These are phyloP conservation scores for Ulmus americana DNA, from an alignment of 331 rosid species.

Conservation along the genomic window DNA sequence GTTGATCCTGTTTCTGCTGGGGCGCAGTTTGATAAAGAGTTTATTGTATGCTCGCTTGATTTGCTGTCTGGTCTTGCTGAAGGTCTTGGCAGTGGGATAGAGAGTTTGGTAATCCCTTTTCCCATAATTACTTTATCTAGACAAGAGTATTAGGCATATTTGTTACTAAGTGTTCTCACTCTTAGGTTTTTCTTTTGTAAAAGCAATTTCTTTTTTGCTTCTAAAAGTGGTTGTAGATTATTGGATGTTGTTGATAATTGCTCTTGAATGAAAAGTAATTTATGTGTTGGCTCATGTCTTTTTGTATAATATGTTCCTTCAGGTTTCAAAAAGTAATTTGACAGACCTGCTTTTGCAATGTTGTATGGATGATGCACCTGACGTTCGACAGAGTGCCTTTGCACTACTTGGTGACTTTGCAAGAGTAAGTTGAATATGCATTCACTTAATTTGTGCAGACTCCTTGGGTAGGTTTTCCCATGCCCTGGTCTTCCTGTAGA, in stretches of 20 bases:
- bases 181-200: constrained; percentile 16
- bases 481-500: neutral
- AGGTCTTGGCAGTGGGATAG: constrained; percentile 98
- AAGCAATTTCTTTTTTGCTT: neutral
- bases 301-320: constrained; percentile 13
- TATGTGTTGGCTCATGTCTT: constrained; percentile 22
- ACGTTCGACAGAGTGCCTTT: constrained; percentile 93
- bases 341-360: constrained; percentile 77
- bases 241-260: too few species aligned
- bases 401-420: constrained; percentile 98
- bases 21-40: constrained; percentile 85
- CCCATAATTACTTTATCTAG: constrained; percentile 20
- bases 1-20: constrained; percentile 70
- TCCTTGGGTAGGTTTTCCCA: neutral
- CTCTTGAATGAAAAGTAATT: neutral
- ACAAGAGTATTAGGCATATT: constrained; percentile 11
- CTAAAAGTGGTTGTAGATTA: neutral
- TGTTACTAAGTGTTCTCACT: constrained; percentile 8
- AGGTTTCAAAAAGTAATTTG: constrained; percentile 84
- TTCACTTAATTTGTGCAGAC: neutral
- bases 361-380: constrained; percentile 83
- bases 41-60: constrained; percentile 91
- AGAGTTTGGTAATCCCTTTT: constrained; percentile 72
- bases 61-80: constrained; percentile 94
- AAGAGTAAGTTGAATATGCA: constrained; percentile 57